A percentile compares a stretch with the other conserved stretches of the same genome.
Conservation (phyloP, 2,329 filamentous ascomycete genomes). For the Kalmusia sp. region DNA sequence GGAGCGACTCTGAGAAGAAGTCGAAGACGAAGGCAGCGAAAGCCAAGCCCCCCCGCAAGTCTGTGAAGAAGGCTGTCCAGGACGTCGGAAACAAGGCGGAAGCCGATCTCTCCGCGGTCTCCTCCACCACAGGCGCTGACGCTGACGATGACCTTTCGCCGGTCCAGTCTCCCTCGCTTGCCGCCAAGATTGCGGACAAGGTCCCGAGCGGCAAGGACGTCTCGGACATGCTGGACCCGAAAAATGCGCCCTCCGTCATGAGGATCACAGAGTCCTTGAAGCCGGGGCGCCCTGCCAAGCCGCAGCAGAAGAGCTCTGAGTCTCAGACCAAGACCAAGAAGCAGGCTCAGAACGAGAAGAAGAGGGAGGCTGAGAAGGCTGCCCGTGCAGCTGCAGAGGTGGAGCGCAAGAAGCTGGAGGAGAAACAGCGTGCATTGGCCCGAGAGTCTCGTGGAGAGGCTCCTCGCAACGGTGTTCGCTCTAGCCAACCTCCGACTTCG, state of each 20-base stretch:
- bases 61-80: conserved; percentile 43
- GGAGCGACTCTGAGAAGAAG: conserved; percentile 33
- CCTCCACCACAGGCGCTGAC: conserved; percentile 76
- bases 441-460: conserved; percentile 82
- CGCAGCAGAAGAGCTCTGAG: conserved; percentile 65
- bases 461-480: conserved; percentile 75
- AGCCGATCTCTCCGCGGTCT: conserved; percentile 47
- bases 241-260: conserved; percentile 74
- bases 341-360: conserved; percentile 89
- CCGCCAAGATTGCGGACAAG: conserved; percentile 36
- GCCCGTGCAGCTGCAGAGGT: conserved; percentile 79
- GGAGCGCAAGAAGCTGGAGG: conserved; percentile 75
- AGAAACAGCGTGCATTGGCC: conserved; percentile 83
- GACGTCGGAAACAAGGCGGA: conserved; percentile 42
- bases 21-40: conserved; percentile 35
- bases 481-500: conserved; percentile 53
- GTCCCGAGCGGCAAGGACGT: conserved; percentile 72
- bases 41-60: conserved; percentile 42
- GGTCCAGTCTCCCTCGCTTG: conserved; percentile 68
- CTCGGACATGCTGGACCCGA: conserved; percentile 88
- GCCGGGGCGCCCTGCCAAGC: conserved; percentile 64
- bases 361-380: conserved; percentile 80
- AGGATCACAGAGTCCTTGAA: conserved; percentile 75
- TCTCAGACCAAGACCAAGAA: conserved; percentile 82
- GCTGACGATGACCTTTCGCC: conserved; percentile 83